A percentile compares a stretch with the other conserved stretches of the same genome.
Evolutionary conservation across 164 flowering plant genomes (phyloP).

Genomic region (Stephania yunnanensis): DNA sequence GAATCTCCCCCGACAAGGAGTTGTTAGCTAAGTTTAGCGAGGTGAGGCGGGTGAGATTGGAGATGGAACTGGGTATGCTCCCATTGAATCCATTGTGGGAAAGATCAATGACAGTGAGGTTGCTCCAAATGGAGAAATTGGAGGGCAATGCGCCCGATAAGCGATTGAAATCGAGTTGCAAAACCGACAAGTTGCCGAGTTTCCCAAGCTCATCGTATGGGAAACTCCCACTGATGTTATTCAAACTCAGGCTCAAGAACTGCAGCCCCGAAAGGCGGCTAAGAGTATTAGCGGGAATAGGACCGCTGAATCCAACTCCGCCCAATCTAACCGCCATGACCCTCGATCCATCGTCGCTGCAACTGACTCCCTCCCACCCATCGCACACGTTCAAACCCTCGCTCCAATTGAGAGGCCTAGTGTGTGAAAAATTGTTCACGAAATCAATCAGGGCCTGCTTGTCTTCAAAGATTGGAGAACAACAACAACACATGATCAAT

Average conservation of each 20-base stretch:
- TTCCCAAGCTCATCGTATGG: slow-evolving; percentile 48
- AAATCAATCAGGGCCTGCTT: slow-evolving; percentile 72
- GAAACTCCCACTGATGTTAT: slow-evolving; percentile 53
- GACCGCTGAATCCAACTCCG: slow-evolving; percentile 49
- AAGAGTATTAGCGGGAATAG: slow-evolving; percentile 55
- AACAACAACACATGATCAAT: background rate
- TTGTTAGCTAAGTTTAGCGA: slow-evolving; percentile 48
- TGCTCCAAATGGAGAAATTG: slow-evolving; percentile 28
- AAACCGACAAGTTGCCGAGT: slow-evolving; percentile 38
- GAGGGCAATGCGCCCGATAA: slow-evolving; percentile 67
- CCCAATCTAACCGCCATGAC: slow-evolving; percentile 55
- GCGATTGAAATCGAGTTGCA: slow-evolving; percentile 66
- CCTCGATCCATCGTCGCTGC: slow-evolving; percentile 44
- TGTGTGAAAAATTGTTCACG: slow-evolving; percentile 29
- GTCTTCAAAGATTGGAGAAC: slow-evolving; percentile 32
- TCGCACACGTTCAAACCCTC: slow-evolving; percentile 13
- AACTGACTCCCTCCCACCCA: slow-evolving; percentile 58
- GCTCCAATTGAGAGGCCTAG: slow-evolving; percentile 54
- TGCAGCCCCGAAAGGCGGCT: slow-evolving; percentile 53
- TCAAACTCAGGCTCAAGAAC: slow-evolving; percentile 56
- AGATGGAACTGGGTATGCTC: slow-evolving; percentile 43
- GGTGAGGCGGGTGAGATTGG: slow-evolving; percentile 40
- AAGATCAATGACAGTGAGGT: slow-evolving; percentile 50
- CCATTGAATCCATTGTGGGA: slow-evolving; percentile 69
- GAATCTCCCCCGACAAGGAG: slow-evolving; percentile 48